These are phyloP conservation scores for Voacanga thouarsii DNA, from an alignment of 257 asterid genomes.

Conservation along the genomic window DNA sequence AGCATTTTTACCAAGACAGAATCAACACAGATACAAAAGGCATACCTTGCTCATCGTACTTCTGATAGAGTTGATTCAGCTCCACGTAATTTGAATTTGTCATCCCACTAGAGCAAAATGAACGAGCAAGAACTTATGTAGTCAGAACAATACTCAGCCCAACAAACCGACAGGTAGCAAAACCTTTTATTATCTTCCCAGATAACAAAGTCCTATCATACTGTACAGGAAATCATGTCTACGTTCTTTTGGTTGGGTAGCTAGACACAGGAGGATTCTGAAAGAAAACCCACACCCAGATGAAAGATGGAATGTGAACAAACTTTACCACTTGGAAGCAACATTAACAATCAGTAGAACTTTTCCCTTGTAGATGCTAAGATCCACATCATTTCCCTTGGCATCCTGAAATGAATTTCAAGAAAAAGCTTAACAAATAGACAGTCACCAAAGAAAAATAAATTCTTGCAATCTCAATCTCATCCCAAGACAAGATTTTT, in stretches of 20 bases:
- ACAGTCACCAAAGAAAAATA: neutral
- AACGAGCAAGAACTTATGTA: neutral
- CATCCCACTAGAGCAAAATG: constrained; percentile 61
- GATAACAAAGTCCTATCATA: neutral
- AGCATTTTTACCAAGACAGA: neutral
- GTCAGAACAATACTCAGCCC: neutral
- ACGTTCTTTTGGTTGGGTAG: neutral
- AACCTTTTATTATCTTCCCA: neutral
- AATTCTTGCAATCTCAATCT: constrained; percentile 1
- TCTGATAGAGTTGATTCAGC: constrained; percentile 61
- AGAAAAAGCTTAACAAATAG: neutral
- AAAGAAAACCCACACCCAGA: neutral
- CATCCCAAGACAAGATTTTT: neutral
- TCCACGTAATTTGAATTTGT: constrained; percentile 82
- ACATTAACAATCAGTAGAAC: constrained; percentile 64
- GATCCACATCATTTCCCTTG: constrained; percentile 39
- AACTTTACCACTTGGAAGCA: constrained; percentile 66
- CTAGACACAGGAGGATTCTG: neutral
- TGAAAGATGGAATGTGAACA: neutral
- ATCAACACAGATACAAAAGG: neutral
- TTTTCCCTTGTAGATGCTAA: constrained; percentile 58
- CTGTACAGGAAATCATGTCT: neutral
- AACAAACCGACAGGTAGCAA: neutral
- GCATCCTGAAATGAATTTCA: constrained; percentile 25
- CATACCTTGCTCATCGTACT: constrained; percentile 66